Evolutionary conservation across 371 early-diverging fungal genomes (phyloP), one percentile per base, ranked within the genome.

Genomic region (Mucor indicus): DNA sequence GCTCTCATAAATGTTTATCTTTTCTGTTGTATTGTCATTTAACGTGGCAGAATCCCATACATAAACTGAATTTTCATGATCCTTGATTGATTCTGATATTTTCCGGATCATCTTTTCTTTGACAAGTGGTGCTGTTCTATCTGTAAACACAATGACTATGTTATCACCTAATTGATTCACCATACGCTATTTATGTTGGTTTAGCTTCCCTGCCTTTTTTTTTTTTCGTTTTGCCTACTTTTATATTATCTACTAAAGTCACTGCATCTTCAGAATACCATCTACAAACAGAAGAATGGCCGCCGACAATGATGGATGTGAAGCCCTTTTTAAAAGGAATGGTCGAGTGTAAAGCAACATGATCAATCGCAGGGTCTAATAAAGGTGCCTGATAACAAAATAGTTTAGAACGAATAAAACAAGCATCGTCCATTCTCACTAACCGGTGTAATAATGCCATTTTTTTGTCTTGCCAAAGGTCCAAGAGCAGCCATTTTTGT

Each of bases 211-310:
- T n/a, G n/a, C n/a, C n/a, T n/a, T n/a, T n/a, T n/a, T n/a, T n/a
- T n/a, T n/a, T n/a, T n/a, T n/a, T n/a, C n/a, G n/a, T 5, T 13
- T 13, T 33, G 23, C 30, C 47, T 55, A 74, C 75, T 55, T 62
- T 58, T 17, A 74, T 57, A 21, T 59, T 64, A 30, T 67, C 71
- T 5, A 53, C 64, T 13, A 74, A 47, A 6, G 31, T 41, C 10
- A 25, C 41, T 3, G 71, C 75, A 39, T 74, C 69, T 47, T 74
- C 75, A 2, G 71, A 62, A 53, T 74, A 74, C 75, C 75, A 74
- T 35, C 64, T 60, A 47, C 75, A 74, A 24, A 59, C 49, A 16
- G 66, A 55, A 10, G 61, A 45, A 42, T 74, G 58, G 0, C 71
- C 71, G 35, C 75, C 75, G 11, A 74, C 52, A 2, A 74, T 53